Conservation (phyloP, 805 yeast species). For the Gaillardinia entomophila region DNA sequence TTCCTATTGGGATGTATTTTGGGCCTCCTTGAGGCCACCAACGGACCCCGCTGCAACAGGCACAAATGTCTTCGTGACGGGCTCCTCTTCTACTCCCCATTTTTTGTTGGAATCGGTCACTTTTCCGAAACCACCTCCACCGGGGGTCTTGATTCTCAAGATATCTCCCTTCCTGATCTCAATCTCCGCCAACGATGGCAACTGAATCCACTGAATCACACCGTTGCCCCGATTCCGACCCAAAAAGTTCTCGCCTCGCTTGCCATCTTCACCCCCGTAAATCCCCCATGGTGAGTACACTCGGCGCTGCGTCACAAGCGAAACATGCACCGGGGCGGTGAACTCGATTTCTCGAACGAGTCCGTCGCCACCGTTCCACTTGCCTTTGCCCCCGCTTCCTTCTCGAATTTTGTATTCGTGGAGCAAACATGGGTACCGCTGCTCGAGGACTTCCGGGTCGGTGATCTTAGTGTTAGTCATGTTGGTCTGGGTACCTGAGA, state of each 20-base stretch:
- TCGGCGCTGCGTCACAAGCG: slow-evolving; percentile 15
- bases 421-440: slow-evolving; percentile 13
- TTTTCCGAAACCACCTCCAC: slow-evolving; percentile 81
- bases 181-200: slow-evolving; percentile 68
- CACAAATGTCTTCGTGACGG: slow-evolving; percentile 1
- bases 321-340: slow-evolving; percentile 12
- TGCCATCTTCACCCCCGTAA: slow-evolving; percentile 18
- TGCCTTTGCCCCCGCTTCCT: slow-evolving; percentile 14
- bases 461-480: slow-evolving; percentile 29
- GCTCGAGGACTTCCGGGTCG: slow-evolving; percentile 18
- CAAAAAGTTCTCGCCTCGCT: slow-evolving; percentile 33
- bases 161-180: slow-evolving; percentile 57
- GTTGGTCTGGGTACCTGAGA: slow-evolving; percentile 39
- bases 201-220: slow-evolving; percentile 13
- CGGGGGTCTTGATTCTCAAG: slow-evolving; percentile 67
- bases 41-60: slow-evolving; percentile 15
- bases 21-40: slow-evolving; percentile 13
- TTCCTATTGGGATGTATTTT: slow-evolving; percentile 15
- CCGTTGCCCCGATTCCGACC: slow-evolving; percentile 24
- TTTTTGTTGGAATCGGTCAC: not conserved
- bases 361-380: slow-evolving; percentile 17
- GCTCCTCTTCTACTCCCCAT: not conserved
- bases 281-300: slow-evolving; percentile 19
- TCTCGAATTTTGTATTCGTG: slow-evolving; percentile 9
- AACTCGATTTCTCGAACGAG: slow-evolving; percentile 15